Evolutionary conservation across 2,329 filamentous ascomycete genomes (phyloP).

Genomic region (Xylariaceae sp.): DNA sequence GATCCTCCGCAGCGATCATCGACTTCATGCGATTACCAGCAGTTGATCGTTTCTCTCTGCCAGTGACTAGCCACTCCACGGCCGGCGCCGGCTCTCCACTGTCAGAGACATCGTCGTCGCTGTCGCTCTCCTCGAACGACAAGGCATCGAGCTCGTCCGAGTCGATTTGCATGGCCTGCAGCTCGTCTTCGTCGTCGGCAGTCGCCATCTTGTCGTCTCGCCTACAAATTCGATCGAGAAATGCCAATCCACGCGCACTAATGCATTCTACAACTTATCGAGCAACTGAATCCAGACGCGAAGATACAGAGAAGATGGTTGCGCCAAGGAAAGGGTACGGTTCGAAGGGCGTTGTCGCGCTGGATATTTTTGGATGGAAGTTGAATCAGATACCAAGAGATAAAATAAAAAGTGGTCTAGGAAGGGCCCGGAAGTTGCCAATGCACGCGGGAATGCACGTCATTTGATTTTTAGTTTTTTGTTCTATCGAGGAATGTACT

Average conservation of each 20-base stretch:
- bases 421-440: not conserved
- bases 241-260: not conserved
- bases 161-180: constrained; percentile 34
- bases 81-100: constrained; percentile 29
- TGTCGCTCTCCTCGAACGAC: constrained; percentile 33
- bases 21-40: constrained; percentile 80
- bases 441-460: not conserved
- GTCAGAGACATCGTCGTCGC: constrained; percentile 34
- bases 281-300: not conserved
- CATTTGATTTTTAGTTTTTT: not conserved
- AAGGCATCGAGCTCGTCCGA: constrained; percentile 29
- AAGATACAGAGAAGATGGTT: not conserved
- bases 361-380: constrained; percentile 2
- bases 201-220: constrained; percentile 33
- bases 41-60: constrained; percentile 69
- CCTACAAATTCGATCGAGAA: not conserved
- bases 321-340: not conserved
- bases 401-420: not conserved
- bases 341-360: constrained; percentile 9
- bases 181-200: constrained; percentile 35
- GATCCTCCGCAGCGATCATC: constrained; percentile 69
- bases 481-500: not conserved
- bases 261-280: not conserved
- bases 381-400: not conserved
- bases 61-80: constrained; percentile 67